Percentiles rank a stretch among this genome's conserved stretches.
phyloP scores from a whole-genome alignment of 2,329 filamentous ascomycete species.

The Dactylellina drechsleri region DNA sequence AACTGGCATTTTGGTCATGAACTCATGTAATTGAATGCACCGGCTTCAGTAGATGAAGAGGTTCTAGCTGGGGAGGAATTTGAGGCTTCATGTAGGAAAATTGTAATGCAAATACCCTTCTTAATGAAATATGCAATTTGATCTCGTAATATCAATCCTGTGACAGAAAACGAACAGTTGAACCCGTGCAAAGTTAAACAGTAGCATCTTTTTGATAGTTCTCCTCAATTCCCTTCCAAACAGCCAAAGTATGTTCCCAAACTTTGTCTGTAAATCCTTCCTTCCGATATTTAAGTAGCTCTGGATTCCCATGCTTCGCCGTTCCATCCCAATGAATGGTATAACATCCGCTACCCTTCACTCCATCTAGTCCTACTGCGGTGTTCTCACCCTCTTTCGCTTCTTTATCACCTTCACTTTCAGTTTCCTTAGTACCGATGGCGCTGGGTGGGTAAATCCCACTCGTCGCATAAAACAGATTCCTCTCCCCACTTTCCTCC shows the following conservation, averaged over 20 bases:
- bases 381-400: slow-evolving; percentile 50
- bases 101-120: no score
- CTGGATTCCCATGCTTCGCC: slow-evolving; percentile 54
- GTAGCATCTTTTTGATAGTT: slow-evolving; percentile 22
- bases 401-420: slow-evolving; percentile 1
- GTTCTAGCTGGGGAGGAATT: neutral
- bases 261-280: slow-evolving; percentile 59
- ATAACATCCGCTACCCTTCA: slow-evolving; percentile 59
- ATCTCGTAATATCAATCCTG: no score
- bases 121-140: no score
- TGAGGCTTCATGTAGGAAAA: neutral
- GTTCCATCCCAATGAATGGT: slow-evolving; percentile 58
- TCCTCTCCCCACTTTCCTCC: slow-evolving; percentile 64
- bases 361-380: slow-evolving; percentile 58
- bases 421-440: neutral
- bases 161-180: no score
- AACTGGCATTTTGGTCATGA: no score
- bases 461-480: slow-evolving; percentile 63
- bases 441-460: slow-evolving; percentile 59
- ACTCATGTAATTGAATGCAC: no score
- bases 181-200: neutral
- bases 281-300: slow-evolving; percentile 59
- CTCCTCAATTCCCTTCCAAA: slow-evolving; percentile 49
- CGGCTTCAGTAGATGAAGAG: no score
- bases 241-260: slow-evolving; percentile 60